Evolutionary conservation across 73 alveolate species (phyloP).

Genomic region (Paramecium pentaurelia): DNA sequence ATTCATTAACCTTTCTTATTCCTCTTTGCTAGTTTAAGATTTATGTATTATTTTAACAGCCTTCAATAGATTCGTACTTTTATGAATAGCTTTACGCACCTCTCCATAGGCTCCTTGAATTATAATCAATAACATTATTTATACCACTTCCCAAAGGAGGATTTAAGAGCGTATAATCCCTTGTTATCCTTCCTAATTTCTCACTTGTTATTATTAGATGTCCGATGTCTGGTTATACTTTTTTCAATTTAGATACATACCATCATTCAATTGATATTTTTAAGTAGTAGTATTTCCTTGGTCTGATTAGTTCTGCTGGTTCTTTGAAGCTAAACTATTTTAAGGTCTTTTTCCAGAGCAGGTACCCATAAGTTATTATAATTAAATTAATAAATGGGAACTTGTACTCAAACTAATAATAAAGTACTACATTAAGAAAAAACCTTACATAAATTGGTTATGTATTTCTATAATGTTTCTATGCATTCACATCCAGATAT

Average conservation of each 20-base stretch:
- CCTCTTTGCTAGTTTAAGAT: conserved; percentile 36
- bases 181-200: conserved; percentile 11
- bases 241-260: not conserved
- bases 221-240: not conserved
- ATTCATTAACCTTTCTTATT: conserved; percentile 28
- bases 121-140: not conserved
- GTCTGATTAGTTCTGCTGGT: not conserved
- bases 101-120: conserved; percentile 59
- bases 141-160: conserved; percentile 59
- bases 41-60: conserved; percentile 44
- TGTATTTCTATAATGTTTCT: not conserved
- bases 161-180: conserved; percentile 28
- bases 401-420: not conserved
- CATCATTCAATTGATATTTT: not conserved
- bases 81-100: conserved; percentile 37
- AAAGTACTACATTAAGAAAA: not conserved
- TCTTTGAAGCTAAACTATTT: not conserved
- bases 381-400: not conserved
- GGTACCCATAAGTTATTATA: not conserved
- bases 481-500: not conserved
- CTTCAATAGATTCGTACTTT: not conserved
- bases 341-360: not conserved
- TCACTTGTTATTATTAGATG: not conserved
- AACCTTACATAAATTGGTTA: not conserved
- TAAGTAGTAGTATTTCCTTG: not conserved